Evolutionary conservation across 768 basidiomycete species (phyloP).

Genomic region (Multifurca ochricompacta): DNA sequence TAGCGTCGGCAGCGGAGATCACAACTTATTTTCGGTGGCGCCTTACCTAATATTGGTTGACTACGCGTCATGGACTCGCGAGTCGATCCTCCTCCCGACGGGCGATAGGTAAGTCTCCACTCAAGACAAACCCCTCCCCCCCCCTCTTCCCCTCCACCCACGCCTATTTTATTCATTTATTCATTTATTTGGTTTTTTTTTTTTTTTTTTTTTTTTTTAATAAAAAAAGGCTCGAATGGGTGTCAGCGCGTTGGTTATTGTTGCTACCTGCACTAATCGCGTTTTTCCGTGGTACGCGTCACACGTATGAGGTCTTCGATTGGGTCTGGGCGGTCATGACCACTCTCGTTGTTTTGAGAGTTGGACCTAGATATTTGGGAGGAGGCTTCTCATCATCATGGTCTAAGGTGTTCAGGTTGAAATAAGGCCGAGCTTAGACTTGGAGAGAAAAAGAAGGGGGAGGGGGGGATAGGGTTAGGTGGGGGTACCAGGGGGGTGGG

Average conservation of each 20-base stretch:
- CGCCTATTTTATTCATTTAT: no score
- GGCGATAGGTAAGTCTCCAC: not conserved
- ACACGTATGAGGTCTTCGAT: slow-evolving; percentile 60
- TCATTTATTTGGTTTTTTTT: no score
- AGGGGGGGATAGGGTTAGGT: no score
- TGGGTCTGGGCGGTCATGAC: slow-evolving; percentile 42
- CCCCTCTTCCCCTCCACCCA: no score
- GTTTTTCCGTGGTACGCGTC: slow-evolving; percentile 60
- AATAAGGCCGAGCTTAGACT: not conserved
- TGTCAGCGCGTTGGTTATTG: slow-evolving; percentile 50
- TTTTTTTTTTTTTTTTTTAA: not conserved
- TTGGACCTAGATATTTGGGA: slow-evolving; percentile 31
- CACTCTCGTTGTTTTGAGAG: slow-evolving; percentile 37
- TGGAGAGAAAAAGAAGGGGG: no score
- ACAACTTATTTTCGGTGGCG: slow-evolving; percentile 55
- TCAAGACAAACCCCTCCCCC: no score
- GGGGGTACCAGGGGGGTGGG: no score
- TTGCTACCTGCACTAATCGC: slow-evolving; percentile 42
- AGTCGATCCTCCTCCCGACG: slow-evolving; percentile 32
- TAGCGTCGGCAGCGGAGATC: slow-evolving; percentile 74
- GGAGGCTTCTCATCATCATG: not conserved
- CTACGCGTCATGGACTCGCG: slow-evolving; percentile 44
- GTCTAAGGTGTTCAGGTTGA: not conserved
- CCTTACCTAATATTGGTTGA: slow-evolving; percentile 62
- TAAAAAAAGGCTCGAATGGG: slow-evolving; percentile 19